A percentile compares a stretch with the other conserved stretches of the same genome.
phyloP scores from a whole-genome alignment of 148 eudicot genomes.

The Mesembryanthemum crystallinum region DNA sequence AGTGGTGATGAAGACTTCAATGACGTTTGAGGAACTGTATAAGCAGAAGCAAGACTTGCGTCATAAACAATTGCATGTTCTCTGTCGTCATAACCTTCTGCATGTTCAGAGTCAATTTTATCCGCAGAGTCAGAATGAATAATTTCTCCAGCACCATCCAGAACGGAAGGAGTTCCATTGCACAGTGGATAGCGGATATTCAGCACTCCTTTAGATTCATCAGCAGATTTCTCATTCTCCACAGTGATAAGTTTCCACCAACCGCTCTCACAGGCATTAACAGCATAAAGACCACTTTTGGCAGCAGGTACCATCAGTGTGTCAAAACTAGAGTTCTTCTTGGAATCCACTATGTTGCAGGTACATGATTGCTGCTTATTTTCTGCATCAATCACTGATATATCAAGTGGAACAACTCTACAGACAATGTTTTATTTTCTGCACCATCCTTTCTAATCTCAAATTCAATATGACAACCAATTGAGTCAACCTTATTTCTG shows the following conservation, averaged over 20 bases:
- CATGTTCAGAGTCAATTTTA: neutral
- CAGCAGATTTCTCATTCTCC: constrained; percentile 18
- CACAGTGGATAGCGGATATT: neutral
- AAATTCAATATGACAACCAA: constrained; percentile 24
- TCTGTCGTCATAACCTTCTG: constrained; percentile 10
- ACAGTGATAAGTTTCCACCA: constrained; percentile 8
- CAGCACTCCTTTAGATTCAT: constrained; percentile 9
- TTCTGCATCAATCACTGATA: constrained; percentile 3
- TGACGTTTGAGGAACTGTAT: constrained; percentile 5
- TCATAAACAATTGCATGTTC: constrained; percentile 10
- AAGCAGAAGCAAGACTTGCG: constrained; percentile 6
- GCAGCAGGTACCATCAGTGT: constrained; percentile 6
- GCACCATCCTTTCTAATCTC: constrained; percentile 18
- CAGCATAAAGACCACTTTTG: constrained; percentile 22
- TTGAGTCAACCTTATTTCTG: neutral
- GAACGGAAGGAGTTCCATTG: constrained; percentile 23
- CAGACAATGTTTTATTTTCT: constrained; percentile 17
- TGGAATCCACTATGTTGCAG: constrained; percentile 8
- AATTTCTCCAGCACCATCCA: constrained; percentile 20
- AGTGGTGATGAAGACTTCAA: constrained; percentile 23
- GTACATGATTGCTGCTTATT: neutral
- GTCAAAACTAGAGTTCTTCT: constrained; percentile 6
- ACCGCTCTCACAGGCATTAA: constrained; percentile 19
- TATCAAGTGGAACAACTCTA: constrained; percentile 12
- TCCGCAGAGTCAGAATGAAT: constrained; percentile 5